Base-by-base conservation (phyloP, 2,329 filamentous ascomycete species). In the Hypoxylon sp. region DNA sequence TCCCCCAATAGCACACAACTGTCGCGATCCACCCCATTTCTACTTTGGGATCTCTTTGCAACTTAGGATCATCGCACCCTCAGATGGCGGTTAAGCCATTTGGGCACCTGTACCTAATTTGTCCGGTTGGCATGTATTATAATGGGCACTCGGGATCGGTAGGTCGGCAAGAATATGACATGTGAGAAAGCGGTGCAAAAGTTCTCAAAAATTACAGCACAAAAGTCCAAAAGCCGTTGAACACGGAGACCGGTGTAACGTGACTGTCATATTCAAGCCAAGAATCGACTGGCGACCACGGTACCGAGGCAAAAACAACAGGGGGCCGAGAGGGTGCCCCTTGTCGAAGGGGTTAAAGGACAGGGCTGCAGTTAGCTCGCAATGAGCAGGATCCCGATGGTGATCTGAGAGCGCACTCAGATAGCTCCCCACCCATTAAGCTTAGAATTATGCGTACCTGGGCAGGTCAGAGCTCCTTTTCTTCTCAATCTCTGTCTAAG, bases 281-380 rank as follows among this genome's bases (percentile, higher is more conserved):
- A 42, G 31, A 29, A 49, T 26, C 37, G 52, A 49, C 49, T 48
- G 51, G 58, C 41, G 49, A 40, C 35, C 5, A 41, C 38, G 51
- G 27, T 45, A 47, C 17, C 41, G 15, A 31, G 18, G 42, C 42
- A 23, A 24, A 45, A 24, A 31, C 11, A 20, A 21, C 11, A 20
- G n/a, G 17, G n/a, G 27, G 21, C 31, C 15, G n/a, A n/a, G n/a
- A 35, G 31, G 31, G 31, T n/a, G 31, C 4, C 6, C 31, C 31
- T 15, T 35, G 27, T 29, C 15, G 21, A 29, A 27, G 15, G 3
- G 11, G 20, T 10, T 7, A 27, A 40, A 15, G 38, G 51, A 43
- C 52, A 56, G 52, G 52, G 52, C 48, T 60, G 57, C 57, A 56
- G 47, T n/a, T 60, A 55, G 47, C 48, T 33, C 37, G 17, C 38